Percentiles rank a stretch among this genome's conserved stretches.
Conservation (phyloP, 371 early-diverging fungal genomes). For the Mortierella polycephala region DNA sequence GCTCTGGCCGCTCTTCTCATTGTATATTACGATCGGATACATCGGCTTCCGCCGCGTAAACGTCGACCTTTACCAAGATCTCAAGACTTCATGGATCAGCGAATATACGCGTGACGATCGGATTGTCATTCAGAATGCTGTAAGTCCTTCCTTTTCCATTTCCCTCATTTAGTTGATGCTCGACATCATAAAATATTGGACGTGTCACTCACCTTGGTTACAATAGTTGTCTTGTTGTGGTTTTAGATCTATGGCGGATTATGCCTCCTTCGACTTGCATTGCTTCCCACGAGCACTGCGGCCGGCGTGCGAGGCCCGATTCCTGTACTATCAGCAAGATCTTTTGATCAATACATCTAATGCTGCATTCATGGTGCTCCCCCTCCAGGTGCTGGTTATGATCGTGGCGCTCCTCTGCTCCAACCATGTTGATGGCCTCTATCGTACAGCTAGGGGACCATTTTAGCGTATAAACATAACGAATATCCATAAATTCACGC, state of each 20-base stretch:
- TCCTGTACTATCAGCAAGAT: slow-evolving; percentile 60
- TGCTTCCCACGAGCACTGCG: slow-evolving; percentile 69
- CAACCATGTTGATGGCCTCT: slow-evolving; percentile 65
- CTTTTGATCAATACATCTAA: slow-evolving; percentile 58
- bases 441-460: slow-evolving; percentile 11
- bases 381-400: slow-evolving; percentile 62
- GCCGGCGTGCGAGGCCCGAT: slow-evolving; percentile 63
- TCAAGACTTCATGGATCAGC: slow-evolving; percentile 47
- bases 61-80: slow-evolving; percentile 25
- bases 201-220: not conserved
- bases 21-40: slow-evolving; percentile 68
- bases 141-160: slow-evolving; percentile 13
- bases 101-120: slow-evolving; percentile 47
- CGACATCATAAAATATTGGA: not conserved
- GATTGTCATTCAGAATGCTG: slow-evolving; percentile 48
- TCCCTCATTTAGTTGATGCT: not conserved
- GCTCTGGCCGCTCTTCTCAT: slow-evolving; percentile 66
- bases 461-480: no score
- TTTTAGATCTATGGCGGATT: slow-evolving; percentile 63
- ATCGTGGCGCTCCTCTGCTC: slow-evolving; percentile 64
- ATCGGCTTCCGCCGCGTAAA: slow-evolving; percentile 57
- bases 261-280: slow-evolving; percentile 64
- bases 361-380: slow-evolving; percentile 62
- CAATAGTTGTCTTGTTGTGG: slow-evolving; percentile 68
- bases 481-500: no score